Evolutionary conservation across 352 stramenopile species (phyloP), one percentile per base, ranked within the genome.

Genomic region (Chrysophaeum taylorii): DNA sequence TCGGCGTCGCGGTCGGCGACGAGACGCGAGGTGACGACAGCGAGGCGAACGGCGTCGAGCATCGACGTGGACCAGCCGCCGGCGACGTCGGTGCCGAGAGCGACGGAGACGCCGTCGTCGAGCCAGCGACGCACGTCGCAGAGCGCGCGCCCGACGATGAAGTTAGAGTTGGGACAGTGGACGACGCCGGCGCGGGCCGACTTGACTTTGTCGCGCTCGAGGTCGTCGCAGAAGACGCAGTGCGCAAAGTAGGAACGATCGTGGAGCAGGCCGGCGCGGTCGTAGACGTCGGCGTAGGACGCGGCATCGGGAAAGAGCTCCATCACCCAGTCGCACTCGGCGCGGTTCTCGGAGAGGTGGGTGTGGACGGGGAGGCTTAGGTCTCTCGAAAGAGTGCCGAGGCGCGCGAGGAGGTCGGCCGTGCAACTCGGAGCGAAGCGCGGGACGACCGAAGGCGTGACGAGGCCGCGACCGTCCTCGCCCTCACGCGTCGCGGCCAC

Each of bases 151-250:
- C 81, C 84, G 64, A 97, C 86, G 43, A 87, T 95, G 64, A 97
- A 95, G 74, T 97, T 97, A 27, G 87, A 95, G 60, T 94, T 92
- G 25, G 92, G 89, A 75, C 92, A 97, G 75, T 96, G 90, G 23
- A 94, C 93, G n/a, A 97, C 86, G 0, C 80, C 87, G 21, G 85
- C 83, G 50, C 86, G 73, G 21, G 75, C 82, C 18, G 78, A 71
- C 38, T 68, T 74, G 36, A 97, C 74, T 2, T 94, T 63, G 2
- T 80, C 76, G 5, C 85, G 79, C 76, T 97, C 91, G 31, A 76
- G 70, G 23, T 78, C 73, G 23, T 73, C 83, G 69, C 89, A 92
- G 80, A 89, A 92, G 61, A 96, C 84, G 76, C 89, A 95, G 76
- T 97, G 92, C n/a, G 91, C 92, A 88, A 97, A 94, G 74, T 96